Evolutionary conservation across 805 yeast genomes (phyloP), one percentile per base, ranked within the genome.

Genomic region (Pichia pseudocactophila): DNA sequence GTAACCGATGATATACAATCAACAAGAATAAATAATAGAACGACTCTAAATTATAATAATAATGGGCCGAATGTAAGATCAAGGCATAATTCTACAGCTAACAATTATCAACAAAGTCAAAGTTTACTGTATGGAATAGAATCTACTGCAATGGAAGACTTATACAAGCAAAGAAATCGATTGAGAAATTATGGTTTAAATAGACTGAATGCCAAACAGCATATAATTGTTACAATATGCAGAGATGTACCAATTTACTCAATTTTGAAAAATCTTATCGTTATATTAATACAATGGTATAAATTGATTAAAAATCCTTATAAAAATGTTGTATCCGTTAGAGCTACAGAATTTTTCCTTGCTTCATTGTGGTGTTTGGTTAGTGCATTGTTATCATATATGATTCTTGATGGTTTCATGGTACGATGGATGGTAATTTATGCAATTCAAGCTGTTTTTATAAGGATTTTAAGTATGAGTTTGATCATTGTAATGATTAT

Each of bases 331-430:
- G 76, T 82, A 1, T 60, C 73, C 1, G 88, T 85, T 1, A 65
- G 88, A 32, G 73, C 86, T 1, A 77, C 89, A 0, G 96, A 88
- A 56, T 82, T 81, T 52, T 69, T 87, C 46, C 64, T 88, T 45
- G 82, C 95, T 4, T 89, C 89, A 0, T 59, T 90, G n/a, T 90
- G 97, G 97, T 86, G 96, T 58, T 55, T 83, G 4, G 97, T 90
- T 9, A 77, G 95, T 1, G 87, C 87, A 2, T 87, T 86, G 55
- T 66, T 90, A 46, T 79, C 94, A 8, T 87, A 80, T 61, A 78
- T 88, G 1, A 85, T 86, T 3, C 65, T 90, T 28, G 96, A 89
- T 56, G 92, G 96, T 0, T 66, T 90, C 37, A 86, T 89, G 81
- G 82, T 87, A 25, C 70, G 97, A 35, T 90, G 97, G 95, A 85